Conservation (phyloP, 1,284 basidiomycete species). For the Clitocybe nebularis region DNA sequence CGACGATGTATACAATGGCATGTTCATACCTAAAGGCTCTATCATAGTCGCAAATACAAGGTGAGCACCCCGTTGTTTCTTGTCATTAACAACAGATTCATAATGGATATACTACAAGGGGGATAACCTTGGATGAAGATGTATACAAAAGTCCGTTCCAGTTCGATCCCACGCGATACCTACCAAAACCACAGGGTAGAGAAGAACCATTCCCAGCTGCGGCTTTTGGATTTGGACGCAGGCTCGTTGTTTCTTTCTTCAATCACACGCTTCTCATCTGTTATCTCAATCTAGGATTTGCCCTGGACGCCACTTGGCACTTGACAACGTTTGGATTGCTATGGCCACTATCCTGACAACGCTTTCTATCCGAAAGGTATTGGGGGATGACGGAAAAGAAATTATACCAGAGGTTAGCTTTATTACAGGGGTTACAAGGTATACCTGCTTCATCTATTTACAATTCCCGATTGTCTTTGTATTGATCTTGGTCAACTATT, state of each 20-base stretch:
- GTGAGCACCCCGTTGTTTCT: slow-evolving; percentile 8
- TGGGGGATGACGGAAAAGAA: background rate
- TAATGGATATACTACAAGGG: slow-evolving; percentile 1
- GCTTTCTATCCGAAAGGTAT: background rate
- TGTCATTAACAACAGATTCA: too few species aligned
- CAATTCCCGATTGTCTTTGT: too few species aligned
- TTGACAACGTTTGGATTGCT: background rate
- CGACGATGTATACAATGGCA: slow-evolving; percentile 28
- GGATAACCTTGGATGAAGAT: slow-evolving; percentile 13
- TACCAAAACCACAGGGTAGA: slow-evolving; percentile 6
- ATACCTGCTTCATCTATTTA: too few species aligned
- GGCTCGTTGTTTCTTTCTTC: slow-evolving; percentile 2
- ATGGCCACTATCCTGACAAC: background rate
- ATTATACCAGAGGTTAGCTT: background rate
- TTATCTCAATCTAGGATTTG: slow-evolving; percentile 11
- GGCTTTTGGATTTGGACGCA: slow-evolving; percentile 13
- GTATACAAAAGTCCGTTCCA: slow-evolving; percentile 7
- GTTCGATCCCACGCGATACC: slow-evolving; percentile 12
- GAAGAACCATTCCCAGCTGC: slow-evolving; percentile 8
- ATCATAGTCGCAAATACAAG: slow-evolving; percentile 27
- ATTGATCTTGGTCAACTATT: too few species aligned
- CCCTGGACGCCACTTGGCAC: slow-evolving; percentile 9
- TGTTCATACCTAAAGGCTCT: slow-evolving; percentile 28
- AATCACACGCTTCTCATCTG: background rate
- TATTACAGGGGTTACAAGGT: background rate